Conservation (phyloP, 805 yeast species). For the Blastobotrys robertii region DNA sequence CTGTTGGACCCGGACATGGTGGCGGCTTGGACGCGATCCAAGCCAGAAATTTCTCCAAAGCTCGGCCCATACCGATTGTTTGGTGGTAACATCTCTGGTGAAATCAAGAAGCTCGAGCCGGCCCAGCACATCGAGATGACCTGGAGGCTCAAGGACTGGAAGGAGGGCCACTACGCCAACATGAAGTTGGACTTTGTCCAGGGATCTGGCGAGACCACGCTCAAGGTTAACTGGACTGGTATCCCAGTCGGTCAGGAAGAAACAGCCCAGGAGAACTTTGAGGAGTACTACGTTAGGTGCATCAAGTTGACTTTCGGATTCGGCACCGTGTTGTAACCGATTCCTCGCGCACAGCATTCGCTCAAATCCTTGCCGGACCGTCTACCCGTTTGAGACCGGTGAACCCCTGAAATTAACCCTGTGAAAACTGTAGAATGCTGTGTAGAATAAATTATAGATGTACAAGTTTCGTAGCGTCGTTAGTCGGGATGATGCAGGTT, state of each 20-base stretch:
- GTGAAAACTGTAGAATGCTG: neutral
- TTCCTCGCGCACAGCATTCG: neutral
- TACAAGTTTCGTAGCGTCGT: neutral
- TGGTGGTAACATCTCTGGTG: conserved; percentile 80
- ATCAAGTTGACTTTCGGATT: conserved; percentile 90
- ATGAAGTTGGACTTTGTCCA: conserved; percentile 59
- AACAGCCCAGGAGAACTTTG: conserved; percentile 71
- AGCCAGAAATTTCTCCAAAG: conserved; percentile 45
- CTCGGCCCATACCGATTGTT: conserved; percentile 61
- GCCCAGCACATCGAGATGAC: conserved; percentile 54
- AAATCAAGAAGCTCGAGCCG: conserved; percentile 47
- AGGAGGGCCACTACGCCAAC: conserved; percentile 66
- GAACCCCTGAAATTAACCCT: neutral
- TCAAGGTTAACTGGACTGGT: conserved; percentile 73
- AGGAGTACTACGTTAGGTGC: conserved; percentile 79
- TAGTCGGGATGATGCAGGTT: too few species aligned
- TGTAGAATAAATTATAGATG: neutral
- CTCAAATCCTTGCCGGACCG: too few species aligned
- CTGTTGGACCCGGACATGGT: conserved; percentile 68
- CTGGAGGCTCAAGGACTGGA: conserved; percentile 92
- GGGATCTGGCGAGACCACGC: conserved; percentile 74
- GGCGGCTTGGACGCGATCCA: conserved; percentile 83
- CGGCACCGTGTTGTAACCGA: conserved; percentile 67
- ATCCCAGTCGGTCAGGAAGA: conserved; percentile 96
- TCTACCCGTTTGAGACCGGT: too few species aligned